These are phyloP conservation scores for Penicillium occitanis DNA, from an alignment of 2,329 filamentous ascomycete genomes.

Conservation along the genomic window DNA sequence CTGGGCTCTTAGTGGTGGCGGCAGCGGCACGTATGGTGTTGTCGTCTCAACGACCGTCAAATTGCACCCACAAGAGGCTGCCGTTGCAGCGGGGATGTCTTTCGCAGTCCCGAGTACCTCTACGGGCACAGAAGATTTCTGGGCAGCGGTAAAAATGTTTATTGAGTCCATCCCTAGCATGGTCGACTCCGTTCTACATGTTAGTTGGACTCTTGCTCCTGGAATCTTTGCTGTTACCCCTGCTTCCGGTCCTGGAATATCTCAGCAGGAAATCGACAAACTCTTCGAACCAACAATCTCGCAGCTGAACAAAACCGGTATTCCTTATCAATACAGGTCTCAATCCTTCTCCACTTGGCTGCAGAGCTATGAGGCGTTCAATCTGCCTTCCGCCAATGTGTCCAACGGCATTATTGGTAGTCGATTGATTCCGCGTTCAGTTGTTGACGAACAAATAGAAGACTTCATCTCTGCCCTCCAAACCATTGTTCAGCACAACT, in stretches of 20 bases:
- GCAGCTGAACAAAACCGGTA: not conserved
- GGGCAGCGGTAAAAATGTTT: not conserved
- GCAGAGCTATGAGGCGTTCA: not conserved
- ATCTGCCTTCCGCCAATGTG: slow-evolving; percentile 8
- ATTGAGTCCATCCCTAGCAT: not conserved
- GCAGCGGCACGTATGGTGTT: slow-evolving; percentile 59
- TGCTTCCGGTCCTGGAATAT: not conserved
- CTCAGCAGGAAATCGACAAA: not conserved
- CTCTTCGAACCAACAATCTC: not conserved
- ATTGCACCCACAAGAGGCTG: slow-evolving; percentile 47
- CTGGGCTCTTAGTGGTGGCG: slow-evolving; percentile 63
- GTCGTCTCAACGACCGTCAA: slow-evolving; percentile 58
- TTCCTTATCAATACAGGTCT: slow-evolving; percentile 45
- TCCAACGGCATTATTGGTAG: slow-evolving; percentile 30
- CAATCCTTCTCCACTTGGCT: slow-evolving; percentile 18
- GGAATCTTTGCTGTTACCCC: not conserved
- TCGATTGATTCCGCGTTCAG: slow-evolving; percentile 37
- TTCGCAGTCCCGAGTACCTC: not conserved
- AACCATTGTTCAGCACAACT: not conserved
- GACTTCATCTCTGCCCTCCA: not conserved
- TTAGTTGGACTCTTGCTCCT: slow-evolving; percentile 25
- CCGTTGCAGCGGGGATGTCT: slow-evolving; percentile 28
- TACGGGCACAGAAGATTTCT: not conserved
- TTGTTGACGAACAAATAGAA: slow-evolving; percentile 30
- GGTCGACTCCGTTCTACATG: slow-evolving; percentile 43